Evolutionary conservation across 1,284 basidiomycete genomes (phyloP), one percentile per base, ranked within the genome.

Genomic region (Meira miltonrushii): DNA sequence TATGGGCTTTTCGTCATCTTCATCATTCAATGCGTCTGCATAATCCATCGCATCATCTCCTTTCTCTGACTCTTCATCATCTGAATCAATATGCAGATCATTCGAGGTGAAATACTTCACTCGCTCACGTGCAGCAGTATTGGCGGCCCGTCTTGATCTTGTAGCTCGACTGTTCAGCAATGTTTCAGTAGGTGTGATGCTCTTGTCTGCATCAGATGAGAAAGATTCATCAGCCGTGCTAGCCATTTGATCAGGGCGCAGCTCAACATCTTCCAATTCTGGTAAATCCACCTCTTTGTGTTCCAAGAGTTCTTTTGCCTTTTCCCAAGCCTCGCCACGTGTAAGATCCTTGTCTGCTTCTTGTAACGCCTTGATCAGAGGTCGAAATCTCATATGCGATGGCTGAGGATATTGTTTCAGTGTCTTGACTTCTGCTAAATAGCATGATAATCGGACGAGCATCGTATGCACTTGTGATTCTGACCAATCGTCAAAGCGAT

Each of bases 401-500:
- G 44, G 53, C 59, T 54, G 65, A 39, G 21, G 60, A 55, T 38
- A 62, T 65, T 15, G 54, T 33, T 33, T 33, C 28, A 33, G 28
- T 4, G 28, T 33, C 28, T 33, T 33, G 28, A 71, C 49, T 2
- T 64, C 69, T 10, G 69, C 65, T 15, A 58, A n/a, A 23, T 28
- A 39, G 11, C 39, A 44, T 25, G 67, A 49, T 52, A 66, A 64
- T 49, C 62, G 62, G 23, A 63, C 65, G 19, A 72, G 59, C 57
- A 72, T 64, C 15, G 62, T 64, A 17, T 69, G 70, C 11, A 57
- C 54, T 61, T 63, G 60, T 28, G 53, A 17, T 52, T 70, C 64
- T 3, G 67, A 63, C 70, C 70, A 72, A 21, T 48, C 41, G n/a
- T 72, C 70, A 25, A 72, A 68, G 33, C 50, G 59, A 55, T 72